These are phyloP conservation scores for Lupinus albus DNA, from an alignment of 306 rosid species.

Conservation along the genomic window DNA sequence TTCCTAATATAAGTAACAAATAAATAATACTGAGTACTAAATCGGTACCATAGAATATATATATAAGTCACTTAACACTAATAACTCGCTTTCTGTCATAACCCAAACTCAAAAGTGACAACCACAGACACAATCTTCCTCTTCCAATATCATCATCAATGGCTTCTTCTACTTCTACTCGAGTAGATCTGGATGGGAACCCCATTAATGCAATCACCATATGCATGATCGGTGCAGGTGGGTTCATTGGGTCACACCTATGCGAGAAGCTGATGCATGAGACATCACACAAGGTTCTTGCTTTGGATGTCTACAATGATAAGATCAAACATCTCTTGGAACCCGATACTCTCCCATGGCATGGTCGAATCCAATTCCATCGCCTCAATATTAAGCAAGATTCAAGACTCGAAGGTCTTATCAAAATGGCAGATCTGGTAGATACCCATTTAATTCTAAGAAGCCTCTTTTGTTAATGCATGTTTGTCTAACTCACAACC, in stretches of 20 bases:
- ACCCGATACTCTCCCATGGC: conserved; percentile 67
- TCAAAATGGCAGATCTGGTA: conserved; percentile 93
- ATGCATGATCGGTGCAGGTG: conserved; percentile 97
- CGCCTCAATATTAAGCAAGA: conserved; percentile 92
- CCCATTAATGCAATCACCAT: conserved; percentile 77
- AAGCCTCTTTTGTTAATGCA: no score
- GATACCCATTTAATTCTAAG: neutral
- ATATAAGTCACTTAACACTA: no score
- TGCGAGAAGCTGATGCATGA: conserved; percentile 83
- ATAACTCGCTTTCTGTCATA: neutral
- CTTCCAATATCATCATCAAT: conserved; percentile 3
- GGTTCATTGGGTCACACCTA: conserved; percentile 92
- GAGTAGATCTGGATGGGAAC: conserved; percentile 81
- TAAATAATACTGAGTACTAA: no score
- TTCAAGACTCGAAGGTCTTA: conserved; percentile 86
- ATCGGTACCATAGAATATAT: no score
- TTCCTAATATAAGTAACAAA: no score
- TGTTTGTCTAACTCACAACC: no score
- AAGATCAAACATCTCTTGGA: conserved; percentile 88
- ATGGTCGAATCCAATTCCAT: conserved; percentile 82
- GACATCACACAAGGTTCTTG: conserved; percentile 82
- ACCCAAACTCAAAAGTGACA: neutral
- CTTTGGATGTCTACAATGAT: conserved; percentile 82
- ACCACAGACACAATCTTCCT: neutral
- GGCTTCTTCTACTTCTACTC: conserved; percentile 60